A percentile compares a stretch with the other conserved stretches of the same genome.
Conservation (phyloP, 225 moss, liverwort and hornwort species). For the Marchantia paleacea region DNA sequence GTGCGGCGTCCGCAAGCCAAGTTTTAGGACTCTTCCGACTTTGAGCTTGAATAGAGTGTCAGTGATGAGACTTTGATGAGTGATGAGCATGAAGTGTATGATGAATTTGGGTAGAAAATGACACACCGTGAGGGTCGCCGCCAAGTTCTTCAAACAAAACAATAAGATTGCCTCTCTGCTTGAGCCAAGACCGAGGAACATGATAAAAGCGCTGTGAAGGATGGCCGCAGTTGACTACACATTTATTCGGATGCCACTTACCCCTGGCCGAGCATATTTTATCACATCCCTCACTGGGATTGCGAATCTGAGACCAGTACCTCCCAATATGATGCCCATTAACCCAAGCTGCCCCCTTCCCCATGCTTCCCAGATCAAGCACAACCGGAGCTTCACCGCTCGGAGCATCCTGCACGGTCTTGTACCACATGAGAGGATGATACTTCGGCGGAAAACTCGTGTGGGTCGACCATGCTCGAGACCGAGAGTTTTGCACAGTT, state of each 20-base stretch:
- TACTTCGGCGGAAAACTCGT: slow-evolving; percentile 22
- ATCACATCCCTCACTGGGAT: slow-evolving; percentile 41
- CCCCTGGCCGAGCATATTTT: slow-evolving; percentile 62
- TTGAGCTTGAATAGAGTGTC: too few species aligned
- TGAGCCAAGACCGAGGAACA: slow-evolving; percentile 73
- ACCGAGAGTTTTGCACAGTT: slow-evolving; percentile 26
- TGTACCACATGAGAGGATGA: slow-evolving; percentile 68
- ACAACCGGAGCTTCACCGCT: slow-evolving; percentile 53
- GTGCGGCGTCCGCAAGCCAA: too few species aligned
- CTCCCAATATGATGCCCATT: slow-evolving; percentile 74
- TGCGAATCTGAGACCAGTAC: slow-evolving; percentile 53
- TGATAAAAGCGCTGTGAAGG: slow-evolving; percentile 87
- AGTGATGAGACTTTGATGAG: too few species aligned
- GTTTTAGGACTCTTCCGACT: too few species aligned
- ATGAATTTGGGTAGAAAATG: background rate
- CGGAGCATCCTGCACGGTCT: slow-evolving; percentile 62
- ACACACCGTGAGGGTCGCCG: slow-evolving; percentile 42
- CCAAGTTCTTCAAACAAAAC: slow-evolving; percentile 78
- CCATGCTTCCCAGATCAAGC: slow-evolving; percentile 67
- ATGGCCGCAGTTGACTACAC: slow-evolving; percentile 57
- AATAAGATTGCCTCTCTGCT: slow-evolving; percentile 53
- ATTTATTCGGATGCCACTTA: slow-evolving; percentile 34
- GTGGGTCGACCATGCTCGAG: slow-evolving; percentile 32
- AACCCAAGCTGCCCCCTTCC: slow-evolving; percentile 84
- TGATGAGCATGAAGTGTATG: too few species aligned